Conservation (phyloP, 257 asterid species). For the Misopates orontium region DNA sequence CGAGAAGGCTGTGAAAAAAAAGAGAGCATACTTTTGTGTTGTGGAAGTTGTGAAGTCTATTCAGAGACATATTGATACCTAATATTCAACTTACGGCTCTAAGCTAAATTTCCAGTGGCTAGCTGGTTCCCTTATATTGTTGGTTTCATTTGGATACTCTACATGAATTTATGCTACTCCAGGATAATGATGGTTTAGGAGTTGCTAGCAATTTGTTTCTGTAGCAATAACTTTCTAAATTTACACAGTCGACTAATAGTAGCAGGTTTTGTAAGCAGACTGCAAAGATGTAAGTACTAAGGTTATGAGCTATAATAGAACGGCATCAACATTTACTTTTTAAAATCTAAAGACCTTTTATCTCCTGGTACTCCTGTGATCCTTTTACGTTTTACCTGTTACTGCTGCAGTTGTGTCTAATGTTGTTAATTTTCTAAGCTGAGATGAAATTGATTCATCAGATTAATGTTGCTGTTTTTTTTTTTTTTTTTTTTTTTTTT, state of each 20-base stretch:
- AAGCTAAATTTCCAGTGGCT: background rate
- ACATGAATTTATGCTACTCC: background rate
- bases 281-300: background rate
- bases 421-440: background rate
- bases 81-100: background rate
- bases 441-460: background rate
- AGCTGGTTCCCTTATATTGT: background rate
- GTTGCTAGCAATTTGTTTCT: background rate
- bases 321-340: background rate
- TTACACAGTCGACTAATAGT: no score
- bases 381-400: background rate
- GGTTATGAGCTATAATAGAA: background rate
- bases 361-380: background rate
- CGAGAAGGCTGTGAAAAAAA: no score
- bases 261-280: no score
- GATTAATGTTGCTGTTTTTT: constrained; percentile 7
- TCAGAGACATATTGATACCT: constrained; percentile 7
- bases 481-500: no score
- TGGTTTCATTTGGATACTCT: background rate
- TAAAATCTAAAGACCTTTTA: background rate
- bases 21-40: background rate
- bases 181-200: background rate
- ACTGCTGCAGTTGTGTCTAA: background rate
- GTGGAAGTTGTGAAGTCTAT: constrained; percentile 7
- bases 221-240: background rate